Evolutionary conservation across 148 eudicot species (phyloP).

Genomic region (Heliosperma pusillum): DNA sequence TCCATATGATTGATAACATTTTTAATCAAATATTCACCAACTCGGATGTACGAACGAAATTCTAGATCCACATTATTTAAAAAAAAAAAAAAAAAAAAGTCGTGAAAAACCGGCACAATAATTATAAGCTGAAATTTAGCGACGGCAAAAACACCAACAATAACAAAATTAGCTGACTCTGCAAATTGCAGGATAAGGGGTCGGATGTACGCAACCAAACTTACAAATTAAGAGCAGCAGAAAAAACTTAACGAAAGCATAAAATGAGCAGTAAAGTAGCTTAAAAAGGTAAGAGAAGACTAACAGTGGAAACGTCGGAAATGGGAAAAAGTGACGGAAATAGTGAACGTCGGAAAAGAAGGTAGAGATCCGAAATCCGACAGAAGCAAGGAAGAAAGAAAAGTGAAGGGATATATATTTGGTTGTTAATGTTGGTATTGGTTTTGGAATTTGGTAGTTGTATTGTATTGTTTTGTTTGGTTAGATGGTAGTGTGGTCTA

Average conservation of each 20-base stretch:
- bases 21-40: not conserved
- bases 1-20: not conserved
- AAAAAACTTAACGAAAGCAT: not conserved
- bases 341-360: not conserved
- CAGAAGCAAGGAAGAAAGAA: not conserved
- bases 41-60: too few relatives aligned
- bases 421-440: not conserved
- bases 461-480: too few relatives aligned
- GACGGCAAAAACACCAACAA: not conserved
- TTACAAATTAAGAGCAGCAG: not conserved
- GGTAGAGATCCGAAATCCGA: conserved; percentile 1
- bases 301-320: not conserved
- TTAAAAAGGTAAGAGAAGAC: not conserved
- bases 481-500: too few relatives aligned
- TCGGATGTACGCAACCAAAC: too few relatives aligned
- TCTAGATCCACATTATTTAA: not conserved
- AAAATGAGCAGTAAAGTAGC: not conserved
- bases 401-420: not conserved
- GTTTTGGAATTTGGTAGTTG: not conserved
- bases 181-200: not conserved
- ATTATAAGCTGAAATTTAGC: not conserved
- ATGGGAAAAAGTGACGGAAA: not conserved
- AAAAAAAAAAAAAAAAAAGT: not conserved
- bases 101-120: not conserved
- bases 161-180: not conserved